Evolutionary conservation across 495 filamentous ascomycete species (phyloP).

Genomic region (Xylaria venustula): DNA sequence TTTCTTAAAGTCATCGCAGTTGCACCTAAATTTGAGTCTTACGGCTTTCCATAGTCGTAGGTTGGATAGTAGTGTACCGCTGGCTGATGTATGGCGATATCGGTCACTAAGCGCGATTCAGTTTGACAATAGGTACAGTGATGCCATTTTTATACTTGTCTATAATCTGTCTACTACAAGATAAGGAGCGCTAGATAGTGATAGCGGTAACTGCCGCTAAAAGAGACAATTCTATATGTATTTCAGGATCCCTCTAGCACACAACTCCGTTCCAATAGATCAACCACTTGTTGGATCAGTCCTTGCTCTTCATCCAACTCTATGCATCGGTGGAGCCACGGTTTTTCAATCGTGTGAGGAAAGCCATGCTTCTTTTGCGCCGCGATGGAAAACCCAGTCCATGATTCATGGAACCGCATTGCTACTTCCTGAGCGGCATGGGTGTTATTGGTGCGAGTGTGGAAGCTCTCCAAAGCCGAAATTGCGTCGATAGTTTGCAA

Average conservation of each 20-base stretch:
- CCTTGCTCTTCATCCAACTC: constrained; percentile 22
- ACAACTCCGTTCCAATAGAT: constrained; percentile 19
- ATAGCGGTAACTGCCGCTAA: too few relatives aligned
- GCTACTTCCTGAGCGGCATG: constrained; percentile 16
- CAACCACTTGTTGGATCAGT: constrained; percentile 21
- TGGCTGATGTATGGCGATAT: too few relatives aligned
- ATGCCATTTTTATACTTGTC: too few relatives aligned
- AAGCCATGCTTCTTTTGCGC: constrained; percentile 16
- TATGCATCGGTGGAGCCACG: constrained; percentile 27
- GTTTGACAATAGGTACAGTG: too few relatives aligned
- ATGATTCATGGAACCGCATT: constrained; percentile 19
- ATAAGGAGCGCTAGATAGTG: too few relatives aligned
- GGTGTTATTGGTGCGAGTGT: constrained; percentile 15
- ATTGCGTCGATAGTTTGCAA: constrained; percentile 29
- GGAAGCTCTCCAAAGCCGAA: constrained; percentile 26
- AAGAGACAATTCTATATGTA: too few relatives aligned
- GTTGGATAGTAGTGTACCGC: too few relatives aligned
- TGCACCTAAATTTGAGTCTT: too few relatives aligned
- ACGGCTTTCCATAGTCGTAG: too few relatives aligned
- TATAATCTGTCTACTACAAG: too few relatives aligned
- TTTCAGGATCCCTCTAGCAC: constrained; percentile 14
- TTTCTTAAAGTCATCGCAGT: too few relatives aligned
- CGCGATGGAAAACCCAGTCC: constrained; percentile 14
- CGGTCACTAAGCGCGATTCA: too few relatives aligned
- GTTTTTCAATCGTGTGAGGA: constrained; percentile 26